Base-by-base conservation (phyloP, 1,139 yeast genomes). In the Blastobotrys illinoisensis region DNA sequence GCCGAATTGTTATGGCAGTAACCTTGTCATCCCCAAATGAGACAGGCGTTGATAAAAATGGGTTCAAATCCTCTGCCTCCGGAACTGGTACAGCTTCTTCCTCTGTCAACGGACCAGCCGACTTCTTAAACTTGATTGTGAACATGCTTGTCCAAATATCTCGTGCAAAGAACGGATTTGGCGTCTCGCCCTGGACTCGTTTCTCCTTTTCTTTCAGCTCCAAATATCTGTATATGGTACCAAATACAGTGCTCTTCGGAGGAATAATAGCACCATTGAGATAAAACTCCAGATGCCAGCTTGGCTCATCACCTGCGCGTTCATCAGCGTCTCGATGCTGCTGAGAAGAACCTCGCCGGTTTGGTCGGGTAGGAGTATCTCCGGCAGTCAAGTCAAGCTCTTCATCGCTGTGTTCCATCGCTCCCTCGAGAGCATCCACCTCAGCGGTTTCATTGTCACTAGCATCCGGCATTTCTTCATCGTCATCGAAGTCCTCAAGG, bases 181-280 rank as follows among this genome's bases (percentile, higher is more conserved):
- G 43, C 14, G 50, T 14, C 19, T 49, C 46, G 3, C 46, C 47
- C 18, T 36, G 24, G 14, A 14, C 47, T 9, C 40, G 48, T 6
- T 57, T 56, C 46, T 51, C 52, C 23, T 53, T 51, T 14, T 54
- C 54, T 26, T 52, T 52, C 14, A 55, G 44, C 63, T 80, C 81
- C 18, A 79, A 68, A 13, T 81, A 73, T 53, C 82, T 77, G 67
- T 82, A 85, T 7, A 88, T 74, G 0, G 93, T 96, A 3, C 95
- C 96, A 69, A 84, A 86, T 2, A 91, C 79, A 0, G 97, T 88
- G 2, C 88, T 82, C 56, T 84, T 90, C 40, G 75, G 74, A 1
- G 91, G 86, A 20, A 89, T 76, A 0, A 72, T 74, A 58, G 83
- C 83, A 13, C 80, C 90, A 58, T 83, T 78, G 21, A 85, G 72